phyloP scores from a whole-genome alignment of 2,329 filamentous ascomycete genomes.

The Decorospora gaudefroyi region DNA sequence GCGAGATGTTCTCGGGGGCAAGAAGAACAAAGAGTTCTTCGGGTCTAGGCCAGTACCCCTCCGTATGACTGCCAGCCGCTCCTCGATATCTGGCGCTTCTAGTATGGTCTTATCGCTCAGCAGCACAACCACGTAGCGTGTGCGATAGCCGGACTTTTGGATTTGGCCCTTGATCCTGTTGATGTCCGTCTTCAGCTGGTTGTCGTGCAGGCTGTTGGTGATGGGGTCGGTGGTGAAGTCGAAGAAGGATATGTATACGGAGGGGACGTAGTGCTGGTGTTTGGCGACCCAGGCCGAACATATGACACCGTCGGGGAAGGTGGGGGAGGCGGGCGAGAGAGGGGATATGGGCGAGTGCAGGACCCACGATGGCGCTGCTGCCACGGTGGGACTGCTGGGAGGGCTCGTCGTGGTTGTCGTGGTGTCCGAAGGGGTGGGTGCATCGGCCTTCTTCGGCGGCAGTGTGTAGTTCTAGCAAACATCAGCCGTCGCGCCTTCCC shows the following conservation, averaged over 20 bases:
- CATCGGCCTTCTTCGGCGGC: conserved; percentile 65
- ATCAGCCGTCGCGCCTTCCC: conserved; percentile 25
- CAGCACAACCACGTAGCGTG: conserved; percentile 75
- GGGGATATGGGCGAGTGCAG: conserved; percentile 92
- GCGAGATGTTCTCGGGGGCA: conserved; percentile 72
- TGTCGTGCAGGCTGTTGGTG: conserved; percentile 79
- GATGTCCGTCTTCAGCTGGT: conserved; percentile 85
- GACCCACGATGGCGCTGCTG: conserved; percentile 54
- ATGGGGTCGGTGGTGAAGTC: conserved; percentile 71
- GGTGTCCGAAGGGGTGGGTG: conserved; percentile 59
- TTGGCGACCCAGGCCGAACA: conserved; percentile 83
- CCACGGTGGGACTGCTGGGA: conserved; percentile 58
- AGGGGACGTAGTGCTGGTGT: conserved; percentile 82
- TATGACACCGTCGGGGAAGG: conserved; percentile 90
- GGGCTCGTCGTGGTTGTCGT: no score
- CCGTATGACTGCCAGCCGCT: conserved; percentile 78
- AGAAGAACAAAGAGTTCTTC: conserved; percentile 79
- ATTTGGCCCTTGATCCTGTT: conserved; percentile 73
- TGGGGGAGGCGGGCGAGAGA: conserved; percentile 76
- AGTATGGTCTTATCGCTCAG: conserved; percentile 70
- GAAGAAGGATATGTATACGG: conserved; percentile 81
- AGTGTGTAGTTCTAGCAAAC: conserved; percentile 57
- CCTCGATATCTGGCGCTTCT: conserved; percentile 65
- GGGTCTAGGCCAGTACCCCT: conserved; percentile 78
- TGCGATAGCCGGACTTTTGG: conserved; percentile 73